Evolutionary conservation across 148 eudicot species (phyloP), one percentile per base, ranked within the genome.

Genomic region (Fallopia convolvulus): DNA sequence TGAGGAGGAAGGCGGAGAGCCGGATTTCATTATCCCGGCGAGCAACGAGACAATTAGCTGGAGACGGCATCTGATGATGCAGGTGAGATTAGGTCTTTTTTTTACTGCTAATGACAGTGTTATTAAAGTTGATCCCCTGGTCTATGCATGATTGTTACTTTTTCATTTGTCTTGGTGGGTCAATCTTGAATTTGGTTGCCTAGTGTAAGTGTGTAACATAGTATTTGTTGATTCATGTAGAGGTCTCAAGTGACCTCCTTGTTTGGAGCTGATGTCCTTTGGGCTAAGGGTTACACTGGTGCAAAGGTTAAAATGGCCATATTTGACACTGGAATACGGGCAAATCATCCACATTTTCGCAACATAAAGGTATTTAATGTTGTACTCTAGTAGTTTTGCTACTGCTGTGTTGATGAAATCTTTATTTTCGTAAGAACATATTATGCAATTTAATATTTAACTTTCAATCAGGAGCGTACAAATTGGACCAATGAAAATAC

Each of bases 401-500:
- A 7, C 72, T 14, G 40, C 7, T 32, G 39, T 65, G 40, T 32
- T 1, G 40, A 65, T 26, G 70, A 36, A 14, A 8, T 33, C 15
- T 0, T 68, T 23, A 5, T 68, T 30, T 36, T 20, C 21, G 36
- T 68, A 46, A 68, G n/a, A 68, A 39, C 44, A 68, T 68, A 39
- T 17, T 8, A 39, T 36, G 46, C 44, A 39, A 68, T 17, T 14
- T 14, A 63, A 63, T 32, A 11, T 58, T 72, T 47, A 33, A 75
- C 10, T 39, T 53, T 77, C 66, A 85, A 60, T 78, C 86, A 95
- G 99, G 99, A 95, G 82, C 97, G 99, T 41, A 95, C 97, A 56
- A 95, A 95, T 79, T 95, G 99, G 99, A 95, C 99, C 13, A 90
- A 95, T 81, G 99, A 95, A 79, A 88, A 90, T 86, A 92, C 97